These are phyloP conservation scores for Syncephalis plumigaleata DNA, from an alignment of 371 early-diverging fungal genomes.

Conservation along the genomic window DNA sequence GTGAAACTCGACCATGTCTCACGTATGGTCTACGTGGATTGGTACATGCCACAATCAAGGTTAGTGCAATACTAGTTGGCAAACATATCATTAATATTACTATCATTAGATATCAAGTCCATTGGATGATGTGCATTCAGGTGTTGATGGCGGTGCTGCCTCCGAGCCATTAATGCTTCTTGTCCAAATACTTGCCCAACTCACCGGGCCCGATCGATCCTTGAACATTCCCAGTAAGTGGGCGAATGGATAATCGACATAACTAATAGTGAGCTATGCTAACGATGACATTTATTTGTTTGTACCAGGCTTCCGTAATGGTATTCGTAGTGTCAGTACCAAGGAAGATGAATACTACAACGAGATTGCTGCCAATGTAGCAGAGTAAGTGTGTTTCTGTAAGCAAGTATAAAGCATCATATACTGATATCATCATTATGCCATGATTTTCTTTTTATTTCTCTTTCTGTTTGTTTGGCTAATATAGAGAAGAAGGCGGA, in stretches of 20 bases:
- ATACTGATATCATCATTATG: no score
- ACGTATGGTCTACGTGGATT: conserved; percentile 92
- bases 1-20: conserved; percentile 86
- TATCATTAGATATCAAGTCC: conserved; percentile 21
- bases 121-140: conserved; percentile 56
- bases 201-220: conserved; percentile 34
- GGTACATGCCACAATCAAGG: conserved; percentile 45
- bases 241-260: no score
- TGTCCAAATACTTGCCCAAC: conserved; percentile 39
- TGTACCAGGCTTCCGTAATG: conserved; percentile 31
- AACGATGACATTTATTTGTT: neutral
- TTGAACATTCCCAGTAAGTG: conserved; percentile 50
- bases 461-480: no score
- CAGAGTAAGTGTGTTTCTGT: conserved; percentile 20
- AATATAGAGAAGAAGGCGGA: neutral
- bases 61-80: conserved; percentile 7
- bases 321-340: conserved; percentile 25
- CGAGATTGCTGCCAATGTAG: neutral
- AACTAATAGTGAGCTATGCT: neutral
- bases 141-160: conserved; percentile 72
- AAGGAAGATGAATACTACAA: conserved; percentile 26
- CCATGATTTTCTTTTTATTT: no score
- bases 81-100: neutral
- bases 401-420: conserved; percentile 13
- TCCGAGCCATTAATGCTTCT: conserved; percentile 60